phyloP scores from a whole-genome alignment of 495 filamentous ascomycete genomes.

The Xylaria sp. region DNA sequence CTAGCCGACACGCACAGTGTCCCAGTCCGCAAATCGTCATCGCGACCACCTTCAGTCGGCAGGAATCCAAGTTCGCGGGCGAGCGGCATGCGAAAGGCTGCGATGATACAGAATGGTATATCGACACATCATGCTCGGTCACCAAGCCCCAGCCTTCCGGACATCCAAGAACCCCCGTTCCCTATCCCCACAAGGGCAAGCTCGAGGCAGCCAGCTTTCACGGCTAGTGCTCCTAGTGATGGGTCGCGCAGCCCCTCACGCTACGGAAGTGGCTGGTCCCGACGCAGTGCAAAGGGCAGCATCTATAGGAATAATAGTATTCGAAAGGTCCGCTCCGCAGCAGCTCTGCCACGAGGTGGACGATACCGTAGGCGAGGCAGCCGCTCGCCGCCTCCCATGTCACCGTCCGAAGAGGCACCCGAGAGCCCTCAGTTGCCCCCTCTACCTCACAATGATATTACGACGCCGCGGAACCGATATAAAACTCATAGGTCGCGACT shows the following conservation, averaged over 20 bases:
- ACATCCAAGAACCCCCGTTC: constrained; percentile 74
- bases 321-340: constrained; percentile 84
- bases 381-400: constrained; percentile 70
- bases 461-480: constrained; percentile 58
- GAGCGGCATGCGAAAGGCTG: constrained; percentile 62
- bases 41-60: constrained; percentile 38
- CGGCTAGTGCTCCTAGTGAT: constrained; percentile 71
- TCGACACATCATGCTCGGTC: constrained; percentile 71
- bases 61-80: constrained; percentile 45
- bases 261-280: constrained; percentile 47
- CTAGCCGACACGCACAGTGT: constrained; percentile 46
- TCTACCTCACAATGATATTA: constrained; percentile 75
- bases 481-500: constrained; percentile 57
- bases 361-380: constrained; percentile 58
- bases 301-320: constrained; percentile 63
- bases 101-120: constrained; percentile 80
- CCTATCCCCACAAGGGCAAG: constrained; percentile 90
- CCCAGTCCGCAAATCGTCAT: constrained; percentile 38
- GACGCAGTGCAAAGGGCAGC: constrained; percentile 49
- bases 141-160: constrained; percentile 78
- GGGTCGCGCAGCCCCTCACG: constrained; percentile 79
- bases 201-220: constrained; percentile 76
- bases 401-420: constrained; percentile 66
- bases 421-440: constrained; percentile 78
- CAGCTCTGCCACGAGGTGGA: constrained; percentile 65